Evolutionary conservation across 345 rosid genomes (phyloP), one percentile per base, ranked within the genome.

Genomic region (Euphorbia tirucalli): DNA sequence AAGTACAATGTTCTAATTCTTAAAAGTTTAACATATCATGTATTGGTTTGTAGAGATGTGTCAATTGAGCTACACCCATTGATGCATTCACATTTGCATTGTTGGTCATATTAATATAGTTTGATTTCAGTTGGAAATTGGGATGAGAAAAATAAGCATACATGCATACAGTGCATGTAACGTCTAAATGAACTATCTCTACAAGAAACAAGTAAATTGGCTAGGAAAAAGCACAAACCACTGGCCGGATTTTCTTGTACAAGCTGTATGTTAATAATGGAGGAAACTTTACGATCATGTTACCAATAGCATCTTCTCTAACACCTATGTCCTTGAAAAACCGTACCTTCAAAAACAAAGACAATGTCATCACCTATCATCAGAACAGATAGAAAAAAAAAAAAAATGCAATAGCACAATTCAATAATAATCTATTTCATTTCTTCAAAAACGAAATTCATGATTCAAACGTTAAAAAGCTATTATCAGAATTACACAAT

Each of bases 211-310:
- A 4, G 61, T 3, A 73, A 65, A 25, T 60, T 39, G 22, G 49
- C 55, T n/a, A 41, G n/a, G 64, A 25, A 60, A 52, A 48, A 71
- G 73, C 50, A 90, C 92, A 73, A 74, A 94, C 96, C 96, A 90
- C 96, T 2, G 93, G 91, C 70, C 91, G 86, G 72, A 94, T 92
- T 88, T 92, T 94, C 91, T 87, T 92, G 84, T 87, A 37, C 61
- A 93, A 91, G 80, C 88, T 87, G 80, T 87, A 84, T 7, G 96
- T 93, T 71, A 93, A 79, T 56, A 89, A 74, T 4, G 90, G 84
- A 68, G 98, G 97, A 78, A 89, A 94, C 85, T 92, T 94, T 37
- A 84, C 97, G 73, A 94, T 80, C 97, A 94, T 94, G 77, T 92
- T 86, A 49, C 97, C 93, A 13, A 94, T 85, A 68, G 90, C 92